Evolutionary conservation across 371 early-diverging fungal genomes (phyloP), one percentile per base, ranked within the genome.

Genomic region (Mortierella sp.): DNA sequence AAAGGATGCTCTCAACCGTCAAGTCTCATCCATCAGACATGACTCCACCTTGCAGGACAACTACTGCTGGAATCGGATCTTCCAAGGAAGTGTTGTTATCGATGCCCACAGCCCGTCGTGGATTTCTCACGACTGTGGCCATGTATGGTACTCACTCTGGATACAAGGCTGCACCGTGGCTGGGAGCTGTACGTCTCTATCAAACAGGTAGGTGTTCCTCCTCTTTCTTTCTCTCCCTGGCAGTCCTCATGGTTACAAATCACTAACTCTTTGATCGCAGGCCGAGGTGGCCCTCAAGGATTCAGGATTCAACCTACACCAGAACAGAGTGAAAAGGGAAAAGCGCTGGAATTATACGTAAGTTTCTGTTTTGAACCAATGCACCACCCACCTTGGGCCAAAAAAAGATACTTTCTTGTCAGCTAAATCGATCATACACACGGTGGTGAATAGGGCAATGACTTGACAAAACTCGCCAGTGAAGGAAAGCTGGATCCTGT

Each of bases 401-500:
- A 4, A 13, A n/a, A 47, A 9, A 47, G 19, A 2, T 19, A 23
- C n/a, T n/a, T n/a, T n/a, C n/a, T n/a, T n/a, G n/a, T n/a, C n/a
- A n/a, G n/a, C n/a, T n/a, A n/a, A n/a, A n/a, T n/a, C n/a, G n/a
- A n/a, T n/a, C n/a, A n/a, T n/a, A n/a, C n/a, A n/a, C 23, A 50
- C 21, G n/a, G 39, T 28, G 23, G 16, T 18, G 3, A 43, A 23
- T 61, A 73, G 74, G 80, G 81, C 8, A 67, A 72, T n/a, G 94
- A 95, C 65, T 80, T 95, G 73, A 93, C 94, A 3, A 88, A 87
- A 56, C 84, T 90, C 73, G 95, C 95, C 2, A 76, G 85, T 41
- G 82, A 83, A 28, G 94, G 93, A 48, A 87, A 91, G 53, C 83
- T 93, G 23, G 94, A 94, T 80, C 95, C 94, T 16, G 94, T 95